Evolutionary conservation across 768 basidiomycete species (phyloP).

Genomic region (Cystoderma amianthinum): DNA sequence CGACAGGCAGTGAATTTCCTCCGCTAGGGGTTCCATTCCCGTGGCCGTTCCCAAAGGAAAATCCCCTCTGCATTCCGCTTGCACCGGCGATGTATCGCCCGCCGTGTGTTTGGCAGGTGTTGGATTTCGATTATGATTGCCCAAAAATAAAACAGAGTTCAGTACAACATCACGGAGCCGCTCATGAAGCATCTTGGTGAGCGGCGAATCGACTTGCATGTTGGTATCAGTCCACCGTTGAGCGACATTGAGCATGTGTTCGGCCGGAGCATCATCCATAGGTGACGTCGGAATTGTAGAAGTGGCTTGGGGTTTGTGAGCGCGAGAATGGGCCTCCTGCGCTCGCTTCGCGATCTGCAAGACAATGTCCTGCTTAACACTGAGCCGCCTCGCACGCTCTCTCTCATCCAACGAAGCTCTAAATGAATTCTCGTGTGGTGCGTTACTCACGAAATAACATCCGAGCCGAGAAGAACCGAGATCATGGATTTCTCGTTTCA

Average conservation of each 20-base stretch:
- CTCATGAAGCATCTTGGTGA: slow-evolving; percentile 53
- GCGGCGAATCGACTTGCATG: slow-evolving; percentile 51
- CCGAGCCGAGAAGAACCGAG: slow-evolving; percentile 59
- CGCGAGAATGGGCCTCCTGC: slow-evolving; percentile 29
- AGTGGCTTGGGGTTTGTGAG: slow-evolving; percentile 5
- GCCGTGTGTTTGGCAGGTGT: not conserved
- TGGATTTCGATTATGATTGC: slow-evolving; percentile 35
- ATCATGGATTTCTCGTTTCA: slow-evolving; percentile 75
- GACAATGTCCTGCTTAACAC: slow-evolving; percentile 57
- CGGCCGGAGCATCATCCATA: slow-evolving; percentile 35
- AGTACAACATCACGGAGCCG: slow-evolving; percentile 62
- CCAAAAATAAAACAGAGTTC: slow-evolving; percentile 45
- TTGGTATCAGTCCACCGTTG: slow-evolving; percentile 68
- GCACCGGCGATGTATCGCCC: not conserved
- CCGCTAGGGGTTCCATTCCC: slow-evolving; percentile 67
- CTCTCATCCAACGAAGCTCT: slow-evolving; percentile 13
- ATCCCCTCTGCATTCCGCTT: not conserved
- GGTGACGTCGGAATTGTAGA: slow-evolving; percentile 12
- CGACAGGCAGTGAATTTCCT: slow-evolving; percentile 62
- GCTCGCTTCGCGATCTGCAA: slow-evolving; percentile 74
- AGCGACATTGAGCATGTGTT: slow-evolving; percentile 49
- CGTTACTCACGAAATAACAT: slow-evolving; percentile 38
- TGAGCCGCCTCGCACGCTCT: slow-evolving; percentile 47
- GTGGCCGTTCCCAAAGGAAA: slow-evolving; percentile 23
- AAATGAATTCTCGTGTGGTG: slow-evolving; percentile 13